These are phyloP conservation scores for Fonsecaea monophora DNA, from an alignment of 2,329 filamentous ascomycete genomes.

Conservation along the genomic window DNA sequence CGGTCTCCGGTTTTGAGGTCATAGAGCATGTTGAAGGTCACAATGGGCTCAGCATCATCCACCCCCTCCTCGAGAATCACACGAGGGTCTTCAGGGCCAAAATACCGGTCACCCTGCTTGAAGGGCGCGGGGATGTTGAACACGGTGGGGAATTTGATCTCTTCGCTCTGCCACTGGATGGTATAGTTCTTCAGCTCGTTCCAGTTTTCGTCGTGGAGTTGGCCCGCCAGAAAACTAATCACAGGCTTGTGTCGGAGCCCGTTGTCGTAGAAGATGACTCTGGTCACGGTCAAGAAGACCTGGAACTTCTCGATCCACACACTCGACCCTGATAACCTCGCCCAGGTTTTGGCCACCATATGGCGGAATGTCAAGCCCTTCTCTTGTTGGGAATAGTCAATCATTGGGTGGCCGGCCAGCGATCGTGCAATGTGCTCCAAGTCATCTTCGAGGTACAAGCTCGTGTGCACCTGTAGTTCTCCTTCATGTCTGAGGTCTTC, in stretches of 20 bases:
- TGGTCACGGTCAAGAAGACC: constrained; percentile 34
- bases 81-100: constrained; percentile 40
- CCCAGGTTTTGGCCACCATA: constrained; percentile 25
- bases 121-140: constrained; percentile 35
- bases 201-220: constrained; percentile 39
- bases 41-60: constrained; percentile 39
- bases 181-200: constrained; percentile 36
- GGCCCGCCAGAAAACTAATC: constrained; percentile 40
- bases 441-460: constrained; percentile 29
- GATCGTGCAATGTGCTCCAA: constrained; percentile 28
- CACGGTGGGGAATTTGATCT: constrained; percentile 35
- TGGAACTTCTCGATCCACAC: constrained; percentile 34
- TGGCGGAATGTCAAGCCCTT: constrained; percentile 14
- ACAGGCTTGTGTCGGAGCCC: constrained; percentile 29
- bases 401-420: constrained; percentile 28
- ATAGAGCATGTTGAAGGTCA: constrained; percentile 41
- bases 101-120: constrained; percentile 27
- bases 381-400: constrained; percentile 25
- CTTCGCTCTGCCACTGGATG: constrained; percentile 35
- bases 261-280: constrained; percentile 33
- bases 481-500: constrained; percentile 24
- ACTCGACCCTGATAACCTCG: constrained; percentile 30
- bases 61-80: constrained; percentile 39
- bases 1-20: constrained; percentile 19
- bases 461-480: constrained; percentile 26